A percentile compares a stretch with the other conserved stretches of the same genome.
phyloP scores from a whole-genome alignment of 2,329 filamentous ascomycete species.

The Hymenotorrendiella dingleyae region DNA sequence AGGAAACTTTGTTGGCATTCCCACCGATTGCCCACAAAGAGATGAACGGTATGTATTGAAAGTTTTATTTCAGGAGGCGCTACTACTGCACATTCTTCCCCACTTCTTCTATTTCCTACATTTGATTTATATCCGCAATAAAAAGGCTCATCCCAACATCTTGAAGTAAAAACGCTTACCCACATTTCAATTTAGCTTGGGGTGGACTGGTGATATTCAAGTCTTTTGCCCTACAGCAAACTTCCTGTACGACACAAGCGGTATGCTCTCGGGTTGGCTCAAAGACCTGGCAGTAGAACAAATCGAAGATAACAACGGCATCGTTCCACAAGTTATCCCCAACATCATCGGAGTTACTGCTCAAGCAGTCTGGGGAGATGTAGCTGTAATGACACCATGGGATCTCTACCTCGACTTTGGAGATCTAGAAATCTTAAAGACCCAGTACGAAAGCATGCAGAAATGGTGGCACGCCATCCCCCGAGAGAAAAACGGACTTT shows the following conservation, averaged over 20 bases:
- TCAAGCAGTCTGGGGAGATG: constrained; percentile 38
- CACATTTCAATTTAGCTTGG: too few relatives aligned
- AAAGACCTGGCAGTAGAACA: constrained; percentile 36
- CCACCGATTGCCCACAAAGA: constrained; percentile 43
- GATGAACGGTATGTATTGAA: too few relatives aligned
- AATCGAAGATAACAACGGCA: constrained; percentile 10
- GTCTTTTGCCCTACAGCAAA: constrained; percentile 39
- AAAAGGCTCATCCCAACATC: too few relatives aligned
- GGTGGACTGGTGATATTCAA: constrained; percentile 43
- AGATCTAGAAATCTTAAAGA: constrained; percentile 32
- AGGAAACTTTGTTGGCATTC: constrained; percentile 41
- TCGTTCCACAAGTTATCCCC: constrained; percentile 17
- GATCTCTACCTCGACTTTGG: constrained; percentile 35
- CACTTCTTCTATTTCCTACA: too few relatives aligned
- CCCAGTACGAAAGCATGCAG: constrained; percentile 36
- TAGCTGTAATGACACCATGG: constrained; percentile 36
- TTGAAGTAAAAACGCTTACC: too few relatives aligned
- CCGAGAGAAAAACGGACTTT: constrained; percentile 33
- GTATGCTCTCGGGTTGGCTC: constrained; percentile 31
- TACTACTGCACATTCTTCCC: too few relatives aligned
- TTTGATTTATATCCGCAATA: too few relatives aligned
- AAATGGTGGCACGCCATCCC: constrained; percentile 37
- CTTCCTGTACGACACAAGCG: constrained; percentile 36
- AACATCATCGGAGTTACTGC: constrained; percentile 15
- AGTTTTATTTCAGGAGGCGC: too few relatives aligned